A percentile compares a stretch with the other conserved stretches of the same genome.
Conservation (phyloP, 106 monocot genomes). For the Agapanthus africanus region DNA sequence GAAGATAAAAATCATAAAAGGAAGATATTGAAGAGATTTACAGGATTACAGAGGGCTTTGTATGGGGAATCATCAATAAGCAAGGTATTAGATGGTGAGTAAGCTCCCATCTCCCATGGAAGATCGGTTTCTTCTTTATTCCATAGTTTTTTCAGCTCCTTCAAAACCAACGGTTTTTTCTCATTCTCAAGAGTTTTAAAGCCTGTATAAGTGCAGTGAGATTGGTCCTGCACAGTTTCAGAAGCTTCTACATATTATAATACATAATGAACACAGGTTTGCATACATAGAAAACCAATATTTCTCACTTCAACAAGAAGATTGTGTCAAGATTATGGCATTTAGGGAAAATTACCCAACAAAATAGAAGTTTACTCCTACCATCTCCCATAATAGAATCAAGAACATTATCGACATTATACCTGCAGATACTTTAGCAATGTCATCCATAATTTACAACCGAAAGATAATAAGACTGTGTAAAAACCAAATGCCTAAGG, state of each 20-base stretch:
- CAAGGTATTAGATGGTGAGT: constrained; percentile 68
- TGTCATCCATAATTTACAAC: neutral
- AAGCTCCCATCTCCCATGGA: constrained; percentile 75
- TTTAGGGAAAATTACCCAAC: constrained; percentile 56
- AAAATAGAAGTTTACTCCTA: constrained; percentile 57
- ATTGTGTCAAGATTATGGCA: neutral
- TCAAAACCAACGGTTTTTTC: constrained; percentile 76
- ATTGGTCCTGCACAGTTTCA: constrained; percentile 42
- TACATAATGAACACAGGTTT: no score
- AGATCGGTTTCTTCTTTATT: constrained; percentile 51
- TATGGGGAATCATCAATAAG: constrained; percentile 97
- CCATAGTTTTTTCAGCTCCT: constrained; percentile 82
- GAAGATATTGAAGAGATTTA: constrained; percentile 29
- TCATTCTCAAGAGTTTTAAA: constrained; percentile 46
- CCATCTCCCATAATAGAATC: constrained; percentile 47
- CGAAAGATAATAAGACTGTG: neutral
- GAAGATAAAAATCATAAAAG: neutral
- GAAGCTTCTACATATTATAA: neutral
- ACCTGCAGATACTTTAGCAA: constrained; percentile 29
- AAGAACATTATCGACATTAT: constrained; percentile 45
- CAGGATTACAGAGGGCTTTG: constrained; percentile 93
- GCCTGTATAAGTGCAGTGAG: constrained; percentile 76
- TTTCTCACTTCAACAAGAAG: neutral
- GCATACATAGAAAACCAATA: no score
- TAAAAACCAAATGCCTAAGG: neutral